These are phyloP conservation scores for Typha latifolia DNA, from an alignment of 176 grass and related monocot species.

Conservation along the genomic window DNA sequence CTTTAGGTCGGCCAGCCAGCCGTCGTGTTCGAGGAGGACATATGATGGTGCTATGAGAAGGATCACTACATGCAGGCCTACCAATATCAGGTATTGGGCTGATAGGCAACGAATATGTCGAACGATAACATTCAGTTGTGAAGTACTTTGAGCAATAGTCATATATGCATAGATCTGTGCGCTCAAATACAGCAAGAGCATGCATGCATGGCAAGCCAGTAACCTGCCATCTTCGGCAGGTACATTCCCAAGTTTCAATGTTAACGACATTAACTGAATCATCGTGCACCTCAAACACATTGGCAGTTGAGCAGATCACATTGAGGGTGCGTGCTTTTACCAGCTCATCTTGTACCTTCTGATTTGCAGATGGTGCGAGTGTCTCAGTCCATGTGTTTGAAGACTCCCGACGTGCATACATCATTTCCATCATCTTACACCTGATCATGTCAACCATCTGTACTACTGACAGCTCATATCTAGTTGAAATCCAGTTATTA, in stretches of 20 bases:
- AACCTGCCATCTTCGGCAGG: constrained; percentile 67
- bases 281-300: constrained; percentile 74
- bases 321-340: constrained; percentile 58
- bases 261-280: constrained; percentile 71
- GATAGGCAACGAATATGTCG: constrained; percentile 64
- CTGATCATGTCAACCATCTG: constrained; percentile 82
- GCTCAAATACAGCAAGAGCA: constrained; percentile 63
- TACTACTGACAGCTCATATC: constrained; percentile 77
- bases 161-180: constrained; percentile 37
- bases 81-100: constrained; percentile 75
- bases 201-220: constrained; percentile 84
- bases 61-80: constrained; percentile 28
- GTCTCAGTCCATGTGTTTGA: constrained; percentile 61
- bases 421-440: constrained; percentile 93
- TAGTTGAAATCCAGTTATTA: constrained; percentile 54
- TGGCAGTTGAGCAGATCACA: constrained; percentile 47
- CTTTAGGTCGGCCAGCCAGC: constrained; percentile 67
- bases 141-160: constrained; percentile 84
- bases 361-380: constrained; percentile 54
- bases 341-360: constrained; percentile 70
- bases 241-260: constrained; percentile 53
- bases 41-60: constrained; percentile 29
- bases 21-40: constrained; percentile 50
- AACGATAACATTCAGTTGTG: constrained; percentile 48
- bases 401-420: constrained; percentile 61